Percentiles rank a stretch among this genome's conserved stretches.
These are phyloP conservation scores for Lablab purpureus DNA, from an alignment of 306 rosid genomes.

Conservation along the genomic window DNA sequence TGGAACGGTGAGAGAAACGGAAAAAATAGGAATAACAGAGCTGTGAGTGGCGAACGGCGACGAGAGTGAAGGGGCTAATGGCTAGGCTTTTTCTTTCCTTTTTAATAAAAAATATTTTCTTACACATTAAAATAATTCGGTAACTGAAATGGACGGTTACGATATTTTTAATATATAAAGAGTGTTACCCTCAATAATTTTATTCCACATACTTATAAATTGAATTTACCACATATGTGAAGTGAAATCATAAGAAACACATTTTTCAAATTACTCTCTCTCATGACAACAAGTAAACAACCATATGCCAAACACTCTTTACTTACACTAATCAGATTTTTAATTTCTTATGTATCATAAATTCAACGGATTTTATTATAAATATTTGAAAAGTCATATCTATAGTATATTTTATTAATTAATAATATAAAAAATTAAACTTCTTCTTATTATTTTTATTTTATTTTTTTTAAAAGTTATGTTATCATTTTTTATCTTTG, in stretches of 20 bases:
- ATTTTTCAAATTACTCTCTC: neutral
- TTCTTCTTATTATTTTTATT: too few relatives aligned
- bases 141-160: slow-evolving; percentile 24
- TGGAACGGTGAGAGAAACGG: neutral
- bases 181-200: neutral
- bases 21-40: neutral
- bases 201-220: neutral
- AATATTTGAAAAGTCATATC: too few relatives aligned
- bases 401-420: too few relatives aligned
- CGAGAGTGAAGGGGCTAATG: neutral
- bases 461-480: too few relatives aligned
- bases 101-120: neutral
- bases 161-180: neutral
- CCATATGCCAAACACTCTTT: too few relatives aligned
- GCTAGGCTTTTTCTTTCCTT: neutral
- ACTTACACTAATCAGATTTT: too few relatives aligned
- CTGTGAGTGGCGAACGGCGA: neutral
- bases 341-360: too few relatives aligned
- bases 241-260: neutral
- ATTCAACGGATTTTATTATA: too few relatives aligned
- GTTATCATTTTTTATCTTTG: too few relatives aligned
- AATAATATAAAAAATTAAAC: too few relatives aligned
- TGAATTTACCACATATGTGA: neutral
- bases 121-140: neutral
- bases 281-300: neutral